A percentile compares a stretch with the other conserved stretches of the same genome.
Conservation (phyloP, 2,329 filamentous ascomycete species). For the Diaporthe ampelina region DNA sequence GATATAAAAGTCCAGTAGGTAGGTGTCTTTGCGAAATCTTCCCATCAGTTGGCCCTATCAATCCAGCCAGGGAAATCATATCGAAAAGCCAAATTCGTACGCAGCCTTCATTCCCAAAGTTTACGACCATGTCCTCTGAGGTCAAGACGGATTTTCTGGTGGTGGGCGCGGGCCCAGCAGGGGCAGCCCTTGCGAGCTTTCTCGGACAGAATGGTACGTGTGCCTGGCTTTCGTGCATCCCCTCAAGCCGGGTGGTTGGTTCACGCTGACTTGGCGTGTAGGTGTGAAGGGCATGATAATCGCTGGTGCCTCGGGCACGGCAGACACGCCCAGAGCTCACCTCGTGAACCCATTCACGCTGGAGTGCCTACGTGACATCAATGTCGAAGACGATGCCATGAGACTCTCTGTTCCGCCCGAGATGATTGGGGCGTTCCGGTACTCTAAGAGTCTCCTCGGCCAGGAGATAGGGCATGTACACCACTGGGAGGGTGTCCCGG, state of each 20-base stretch:
- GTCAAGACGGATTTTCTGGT: constrained; percentile 41
- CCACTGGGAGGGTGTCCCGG: constrained; percentile 56
- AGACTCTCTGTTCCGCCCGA: constrained; percentile 48
- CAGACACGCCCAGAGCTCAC: constrained; percentile 38
- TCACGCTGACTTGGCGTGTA: not conserved
- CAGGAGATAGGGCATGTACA: constrained; percentile 55
- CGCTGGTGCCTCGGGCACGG: constrained; percentile 21
- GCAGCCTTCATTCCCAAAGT: not conserved
- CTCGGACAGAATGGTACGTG: constrained; percentile 38
- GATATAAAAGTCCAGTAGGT: not conserved
- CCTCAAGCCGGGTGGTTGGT: not conserved
- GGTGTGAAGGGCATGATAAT: constrained; percentile 38
- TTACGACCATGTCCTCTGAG: constrained; percentile 17
- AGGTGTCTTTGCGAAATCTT: not conserved
- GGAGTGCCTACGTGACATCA: constrained; percentile 57
- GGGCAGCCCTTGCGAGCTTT: constrained; percentile 35
- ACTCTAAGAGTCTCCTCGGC: constrained; percentile 55
- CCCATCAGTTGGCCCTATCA: too few relatives aligned
- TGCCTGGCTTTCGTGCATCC: not conserved
- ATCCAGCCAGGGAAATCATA: not conserved
- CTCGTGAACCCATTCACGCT: constrained; percentile 39
- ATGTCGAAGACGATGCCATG: constrained; percentile 51
- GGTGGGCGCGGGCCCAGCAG: constrained; percentile 36
- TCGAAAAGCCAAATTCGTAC: not conserved
- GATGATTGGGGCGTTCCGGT: constrained; percentile 54